Conservation (phyloP, 2,329 filamentous ascomycete species). For the Escovopsis sp. region DNA sequence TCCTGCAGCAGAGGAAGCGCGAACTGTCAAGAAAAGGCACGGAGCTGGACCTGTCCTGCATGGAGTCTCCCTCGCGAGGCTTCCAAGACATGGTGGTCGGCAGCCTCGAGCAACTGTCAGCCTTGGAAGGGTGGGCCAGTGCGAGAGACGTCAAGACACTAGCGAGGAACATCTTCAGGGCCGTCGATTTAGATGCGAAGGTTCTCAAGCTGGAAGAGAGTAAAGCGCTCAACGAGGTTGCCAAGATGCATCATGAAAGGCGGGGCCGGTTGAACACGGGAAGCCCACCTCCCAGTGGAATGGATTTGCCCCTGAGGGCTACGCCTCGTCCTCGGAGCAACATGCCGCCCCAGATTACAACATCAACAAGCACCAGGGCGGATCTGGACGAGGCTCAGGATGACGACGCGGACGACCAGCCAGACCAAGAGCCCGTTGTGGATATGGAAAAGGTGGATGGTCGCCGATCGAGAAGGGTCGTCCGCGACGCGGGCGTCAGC, state of each 20-base stretch:
- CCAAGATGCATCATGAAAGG: slow-evolving; percentile 9
- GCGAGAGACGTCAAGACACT: slow-evolving; percentile 46
- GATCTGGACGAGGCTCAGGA: too few species aligned
- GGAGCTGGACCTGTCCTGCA: slow-evolving; percentile 11
- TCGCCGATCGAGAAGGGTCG: neutral
- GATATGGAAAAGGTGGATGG: neutral
- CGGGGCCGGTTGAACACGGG: slow-evolving; percentile 1
- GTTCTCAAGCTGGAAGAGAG: slow-evolving; percentile 9
- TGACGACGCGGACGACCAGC: slow-evolving; percentile 1
- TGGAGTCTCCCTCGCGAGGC: slow-evolving; percentile 7
- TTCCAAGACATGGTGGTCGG: slow-evolving; percentile 8
- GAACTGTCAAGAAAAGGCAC: slow-evolving; percentile 9
- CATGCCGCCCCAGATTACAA: too few species aligned
- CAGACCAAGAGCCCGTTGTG: slow-evolving; percentile 3
- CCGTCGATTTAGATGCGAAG: slow-evolving; percentile 7
- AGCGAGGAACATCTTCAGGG: slow-evolving; percentile 32
- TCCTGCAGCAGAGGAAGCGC: slow-evolving; percentile 23
- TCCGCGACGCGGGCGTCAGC: slow-evolving; percentile 41
- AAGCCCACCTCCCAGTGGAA: slow-evolving; percentile 1
- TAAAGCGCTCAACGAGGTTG: slow-evolving; percentile 7
- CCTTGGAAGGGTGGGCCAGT: slow-evolving; percentile 42
- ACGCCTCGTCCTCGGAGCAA: too few species aligned
- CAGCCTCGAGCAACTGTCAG: slow-evolving; percentile 25
- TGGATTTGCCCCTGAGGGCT: too few species aligned
- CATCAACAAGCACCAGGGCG: too few species aligned